Base-by-base conservation (phyloP, 495 filamentous ascomycete genomes). In the Podospora comata region DNA sequence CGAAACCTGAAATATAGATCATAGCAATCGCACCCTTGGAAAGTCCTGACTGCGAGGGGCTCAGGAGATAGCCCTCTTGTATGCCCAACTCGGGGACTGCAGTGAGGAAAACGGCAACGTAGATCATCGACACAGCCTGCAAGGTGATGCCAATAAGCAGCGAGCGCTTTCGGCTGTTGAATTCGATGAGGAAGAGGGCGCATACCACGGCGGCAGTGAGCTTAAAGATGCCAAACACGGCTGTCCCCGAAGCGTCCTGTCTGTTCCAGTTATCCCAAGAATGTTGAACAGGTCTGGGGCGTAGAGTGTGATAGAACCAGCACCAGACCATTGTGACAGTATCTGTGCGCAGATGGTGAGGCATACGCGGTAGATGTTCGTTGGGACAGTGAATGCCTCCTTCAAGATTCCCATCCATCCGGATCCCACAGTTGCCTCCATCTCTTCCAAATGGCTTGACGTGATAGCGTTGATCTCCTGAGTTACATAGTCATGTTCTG, bases 131-230 rank as follows among this genome's bases (percentile, higher is more conserved):
- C 57, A 91, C 74, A 39, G 84, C 85, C 66, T 90, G 88, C 2
- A 89, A 77, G 27, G 80, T 77, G 63, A 91, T 91, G 5, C 90
- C 90, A 1, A 87, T 68, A 11, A 88, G 79, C 0, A 93, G 79
- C 2, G 90, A 83, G 34, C 89, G 86, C 76, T 91, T 90, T 57
- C 90, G 88, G 5, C 90, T 90, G 70, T 91, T 88, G 61, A 90
- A 81, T 68, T 93, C 90, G 69, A 93, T 87, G 19, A 93, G 81
- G 82, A 92, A 91, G 15, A 91, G 79, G 7, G 89, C 88, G 72
- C 89, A 91, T 55, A 86, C 58, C 27, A 91, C 70, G 19, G 89
- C 84, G 0, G 89, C 84, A 9, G 85, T 74, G 65, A 92, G 83
- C 68, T 92, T 92, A 73, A 91, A 78, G 67, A 92, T 83, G 48